phyloP scores from a whole-genome alignment of 2,329 filamentous ascomycete genomes.

The Colletotrichum nymphaeae region DNA sequence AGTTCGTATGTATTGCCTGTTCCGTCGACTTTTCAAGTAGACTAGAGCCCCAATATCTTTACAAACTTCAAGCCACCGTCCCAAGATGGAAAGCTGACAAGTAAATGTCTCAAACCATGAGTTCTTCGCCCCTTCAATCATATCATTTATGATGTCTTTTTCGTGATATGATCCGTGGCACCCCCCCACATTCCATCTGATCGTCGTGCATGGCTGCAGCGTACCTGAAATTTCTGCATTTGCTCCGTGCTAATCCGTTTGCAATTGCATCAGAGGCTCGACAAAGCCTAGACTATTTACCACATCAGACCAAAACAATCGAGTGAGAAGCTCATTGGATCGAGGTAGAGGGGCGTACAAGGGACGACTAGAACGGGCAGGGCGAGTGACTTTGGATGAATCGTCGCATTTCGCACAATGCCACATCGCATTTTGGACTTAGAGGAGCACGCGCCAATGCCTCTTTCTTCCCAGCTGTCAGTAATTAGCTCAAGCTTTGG shows the following conservation, averaged over 20 bases:
- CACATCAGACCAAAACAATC: not conserved
- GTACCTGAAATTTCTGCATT: not conserved
- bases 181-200: not conserved
- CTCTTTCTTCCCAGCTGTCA: not conserved
- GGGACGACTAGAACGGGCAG: not conserved
- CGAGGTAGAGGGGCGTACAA: not conserved
- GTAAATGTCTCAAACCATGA: constrained; percentile 6
- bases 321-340: not conserved
- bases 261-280: not conserved
- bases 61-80: constrained; percentile 5
- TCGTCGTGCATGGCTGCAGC: not conserved
- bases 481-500: not conserved
- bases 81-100: not conserved
- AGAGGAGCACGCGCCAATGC: not conserved
- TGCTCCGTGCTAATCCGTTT: constrained; percentile 10
- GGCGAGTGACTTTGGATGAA: not conserved
- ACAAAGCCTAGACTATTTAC: not conserved
- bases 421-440: not conserved
- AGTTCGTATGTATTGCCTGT: constrained; percentile 6
- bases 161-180: not conserved
- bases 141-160: not conserved
- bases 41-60: not conserved
- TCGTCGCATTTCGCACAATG: not conserved
- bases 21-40: not conserved
- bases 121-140: not conserved